A percentile compares a stretch with the other conserved stretches of the same genome.
Conservation (phyloP, 257 asterid genomes). For the Salvia hispanica region DNA sequence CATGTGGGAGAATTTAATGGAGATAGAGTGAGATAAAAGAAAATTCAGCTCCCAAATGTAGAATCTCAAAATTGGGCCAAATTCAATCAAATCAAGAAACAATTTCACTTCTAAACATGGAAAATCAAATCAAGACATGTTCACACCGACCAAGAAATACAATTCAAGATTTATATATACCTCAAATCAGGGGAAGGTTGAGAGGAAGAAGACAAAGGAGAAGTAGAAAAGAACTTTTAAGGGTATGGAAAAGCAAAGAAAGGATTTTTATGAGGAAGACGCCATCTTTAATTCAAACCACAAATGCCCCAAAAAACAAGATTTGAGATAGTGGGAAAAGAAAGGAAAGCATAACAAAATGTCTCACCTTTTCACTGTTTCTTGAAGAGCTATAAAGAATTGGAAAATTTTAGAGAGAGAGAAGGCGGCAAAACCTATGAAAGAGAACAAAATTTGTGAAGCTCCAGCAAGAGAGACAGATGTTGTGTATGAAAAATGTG, state of each 20-base stretch:
- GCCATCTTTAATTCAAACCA: conserved; percentile 31
- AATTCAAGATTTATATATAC: conserved; percentile 34
- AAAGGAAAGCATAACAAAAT: conserved; percentile 25
- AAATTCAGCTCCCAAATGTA: conserved; percentile 17
- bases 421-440: conserved; percentile 3
- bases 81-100: neutral
- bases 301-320: conserved; percentile 16
- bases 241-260: conserved; percentile 16
- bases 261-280: conserved; percentile 22
- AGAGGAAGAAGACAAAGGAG: conserved; percentile 15
- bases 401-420: no score
- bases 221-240: neutral
- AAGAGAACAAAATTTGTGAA: conserved; percentile 33
- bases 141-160: conserved; percentile 15
- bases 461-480: conserved; percentile 38
- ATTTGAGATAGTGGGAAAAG: conserved; percentile 22
- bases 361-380: conserved; percentile 34
- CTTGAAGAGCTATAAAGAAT: conserved; percentile 12
- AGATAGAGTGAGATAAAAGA: neutral
- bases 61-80: neutral
- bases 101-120: neutral
- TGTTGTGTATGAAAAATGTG: neutral
- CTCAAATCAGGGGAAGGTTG: conserved; percentile 42
- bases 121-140: neutral
- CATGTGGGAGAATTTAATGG: conserved; percentile 37